Evolutionary conservation across 257 asterid genomes (phyloP), one percentile per base, ranked within the genome.

Genomic region (Paraleonurus japonicus): DNA sequence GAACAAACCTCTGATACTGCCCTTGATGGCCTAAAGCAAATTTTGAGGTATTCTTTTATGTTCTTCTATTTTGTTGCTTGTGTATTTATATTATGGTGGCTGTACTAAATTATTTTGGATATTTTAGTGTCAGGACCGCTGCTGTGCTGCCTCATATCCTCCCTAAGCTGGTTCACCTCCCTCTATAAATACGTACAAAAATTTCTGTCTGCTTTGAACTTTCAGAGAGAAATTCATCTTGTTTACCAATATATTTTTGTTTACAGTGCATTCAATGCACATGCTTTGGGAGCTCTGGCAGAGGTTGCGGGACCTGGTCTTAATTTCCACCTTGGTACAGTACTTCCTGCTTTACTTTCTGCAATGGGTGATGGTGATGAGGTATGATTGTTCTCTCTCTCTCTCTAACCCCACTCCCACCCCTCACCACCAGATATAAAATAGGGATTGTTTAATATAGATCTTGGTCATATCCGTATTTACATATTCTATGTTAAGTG

Each of bases 281-380:
- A 95, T 85, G 99, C 99, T 76, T 81, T 95, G 85, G 99, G 97
- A 81, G 99, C 99, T 77, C 78, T 95, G 58, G 99, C 99, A 12
- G 97, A 88, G 75, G 99, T 91, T 82, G 99, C 99, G 22, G 99
- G 99, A 65, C 85, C 98, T 79, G 98, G 98, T 79, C 98, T 95
- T 76, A 81, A 85, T 85, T 85, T 77, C 71, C 99, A 92, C 87
- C 90, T 95, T 78, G 86, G 95, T 55, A 88, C 96, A 7, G 74
- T 92, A 70, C 93, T 95, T 78, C 98, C 99, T 71, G 87, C 98
- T 77, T 78, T 95, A 79, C 94, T 95, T 72, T 81, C 86, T 71
- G 91, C 90, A 16, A 95, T 89, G 95, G 95, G 88, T 73, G 89
- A 82, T 53, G 78, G 68, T 63, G 85, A 88, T 79, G 84, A 82